phyloP scores from a whole-genome alignment of 1,284 basidiomycete species.

The Naganishia liquefaciens region DNA sequence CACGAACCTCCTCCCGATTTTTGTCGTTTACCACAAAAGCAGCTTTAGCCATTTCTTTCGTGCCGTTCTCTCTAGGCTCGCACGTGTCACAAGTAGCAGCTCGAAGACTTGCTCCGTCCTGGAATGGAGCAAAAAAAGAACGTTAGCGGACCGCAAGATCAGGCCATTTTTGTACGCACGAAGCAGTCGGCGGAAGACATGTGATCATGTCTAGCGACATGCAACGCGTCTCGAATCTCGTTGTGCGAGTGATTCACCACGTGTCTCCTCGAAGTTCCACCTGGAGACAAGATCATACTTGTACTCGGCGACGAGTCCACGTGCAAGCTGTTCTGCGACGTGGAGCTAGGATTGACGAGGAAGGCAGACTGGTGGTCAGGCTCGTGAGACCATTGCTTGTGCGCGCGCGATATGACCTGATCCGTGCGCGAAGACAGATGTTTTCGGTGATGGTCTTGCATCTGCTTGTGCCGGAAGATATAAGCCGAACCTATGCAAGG shows the following conservation, averaged over 20 bases:
- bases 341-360: neutral
- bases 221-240: slow-evolving; percentile 63
- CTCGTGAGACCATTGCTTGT: slow-evolving; percentile 48
- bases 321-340: slow-evolving; percentile 31
- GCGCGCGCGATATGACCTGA: slow-evolving; percentile 39
- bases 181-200: slow-evolving; percentile 75
- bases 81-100: neutral
- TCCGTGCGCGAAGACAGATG: slow-evolving; percentile 46
- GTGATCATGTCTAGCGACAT: slow-evolving; percentile 66
- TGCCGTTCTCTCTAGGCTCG: neutral
- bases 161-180: slow-evolving; percentile 57
- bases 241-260: slow-evolving; percentile 57
- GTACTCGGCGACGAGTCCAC: slow-evolving; percentile 37
- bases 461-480: slow-evolving; percentile 53
- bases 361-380: slow-evolving; percentile 39
- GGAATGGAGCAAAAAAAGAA: neutral
- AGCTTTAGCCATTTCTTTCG: slow-evolving; percentile 23
- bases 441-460: slow-evolving; percentile 43
- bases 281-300: slow-evolving; percentile 50
- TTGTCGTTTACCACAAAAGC: slow-evolving; percentile 42
- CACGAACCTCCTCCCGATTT: slow-evolving; percentile 43
- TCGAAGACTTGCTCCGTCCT: slow-evolving; percentile 30
- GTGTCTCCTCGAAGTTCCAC: slow-evolving; percentile 57
- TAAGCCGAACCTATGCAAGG: slow-evolving; percentile 45
- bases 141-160: no score